Base-by-base conservation (phyloP, 257 asterid genomes). In the Catharanthus roseus region DNA sequence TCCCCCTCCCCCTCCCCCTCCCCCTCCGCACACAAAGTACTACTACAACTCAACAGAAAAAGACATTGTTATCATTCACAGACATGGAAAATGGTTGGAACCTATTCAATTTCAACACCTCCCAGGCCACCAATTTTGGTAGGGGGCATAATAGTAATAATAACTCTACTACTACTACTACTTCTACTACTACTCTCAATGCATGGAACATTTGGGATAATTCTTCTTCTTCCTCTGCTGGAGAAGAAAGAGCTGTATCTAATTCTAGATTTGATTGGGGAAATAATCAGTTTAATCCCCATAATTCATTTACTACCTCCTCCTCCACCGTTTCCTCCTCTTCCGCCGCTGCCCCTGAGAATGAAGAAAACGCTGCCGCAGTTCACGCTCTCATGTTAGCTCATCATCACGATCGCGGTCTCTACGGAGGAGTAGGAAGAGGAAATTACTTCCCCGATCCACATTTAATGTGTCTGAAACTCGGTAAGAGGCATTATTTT, bases 401-500 rank as follows among this genome's bases (percentile, higher is more conserved):
- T 34, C 65, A 78, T 49, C 58, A 56, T 47, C 69, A 23, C 21
- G 28, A 57, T 4, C 61, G 6, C 3, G 16, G 4, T 34, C 16
- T 64, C 26, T 68, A 57, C 26, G 10, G 31, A 28, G 19, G 70
- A 6, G 44, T 38, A n/a, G n/a, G 60, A 28, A n/a, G 67, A 1
- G 65, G 65, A 15, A 36, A 53, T 45, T 60, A 57, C 73, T 34
- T 53, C 10, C 76, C 78, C 28, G 87, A 84, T 79, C 86, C 86
- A 24, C 86, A 79, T 28, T 66, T 84, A 49, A 83, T 86, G 50
- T 77, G 79, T 73, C 50, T 88, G 86, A 84, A 88, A 79, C 88
- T 89, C 18, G 93, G 93, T 10, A 89, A 89, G 72, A 74, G 91
- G 71, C 82, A 81, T 31, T 87, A 79, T 51, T 79, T 80, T 66